These are phyloP conservation scores for Heterobasidion occidentale DNA, from an alignment of 1,284 basidiomycete genomes.

Conservation along the genomic window DNA sequence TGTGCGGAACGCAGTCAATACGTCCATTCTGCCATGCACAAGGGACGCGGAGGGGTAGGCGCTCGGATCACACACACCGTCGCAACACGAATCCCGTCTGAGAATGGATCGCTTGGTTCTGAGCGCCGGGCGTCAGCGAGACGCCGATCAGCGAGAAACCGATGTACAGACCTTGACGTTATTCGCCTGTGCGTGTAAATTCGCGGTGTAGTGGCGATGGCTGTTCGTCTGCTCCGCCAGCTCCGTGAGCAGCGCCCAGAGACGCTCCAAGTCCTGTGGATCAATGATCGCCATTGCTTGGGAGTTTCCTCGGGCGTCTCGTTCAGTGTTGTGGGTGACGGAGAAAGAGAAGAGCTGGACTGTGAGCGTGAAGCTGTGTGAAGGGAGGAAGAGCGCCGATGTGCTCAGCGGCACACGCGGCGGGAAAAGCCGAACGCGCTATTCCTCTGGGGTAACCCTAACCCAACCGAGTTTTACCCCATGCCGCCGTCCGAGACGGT, in stretches of 20 bases:
- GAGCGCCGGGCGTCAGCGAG: slow-evolving; percentile 1
- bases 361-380: neutral
- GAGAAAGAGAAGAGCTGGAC: neutral
- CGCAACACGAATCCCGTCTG: slow-evolving; percentile 91
- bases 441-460: too few species aligned
- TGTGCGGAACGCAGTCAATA: slow-evolving; percentile 14
- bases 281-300: slow-evolving; percentile 31
- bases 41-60: neutral
- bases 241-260: slow-evolving; percentile 73
- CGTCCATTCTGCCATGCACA: slow-evolving; percentile 2
- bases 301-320: neutral
- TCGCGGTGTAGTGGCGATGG: slow-evolving; percentile 58
- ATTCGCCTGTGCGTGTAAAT: slow-evolving; percentile 57
- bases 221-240: slow-evolving; percentile 79
- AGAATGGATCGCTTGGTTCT: slow-evolving; percentile 50
- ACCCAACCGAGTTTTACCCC: too few species aligned
- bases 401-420: too few species aligned
- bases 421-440: neutral
- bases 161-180: slow-evolving; percentile 64
- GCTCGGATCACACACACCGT: slow-evolving; percentile 36
- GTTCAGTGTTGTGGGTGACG: too few species aligned
- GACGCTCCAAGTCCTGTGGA: slow-evolving; percentile 54
- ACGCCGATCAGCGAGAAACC: neutral
- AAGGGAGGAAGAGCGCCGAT: too few species aligned
- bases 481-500: too few species aligned